Base-by-base conservation (phyloP, 1,284 basidiomycete species). In the Bjerkandera adusta region DNA sequence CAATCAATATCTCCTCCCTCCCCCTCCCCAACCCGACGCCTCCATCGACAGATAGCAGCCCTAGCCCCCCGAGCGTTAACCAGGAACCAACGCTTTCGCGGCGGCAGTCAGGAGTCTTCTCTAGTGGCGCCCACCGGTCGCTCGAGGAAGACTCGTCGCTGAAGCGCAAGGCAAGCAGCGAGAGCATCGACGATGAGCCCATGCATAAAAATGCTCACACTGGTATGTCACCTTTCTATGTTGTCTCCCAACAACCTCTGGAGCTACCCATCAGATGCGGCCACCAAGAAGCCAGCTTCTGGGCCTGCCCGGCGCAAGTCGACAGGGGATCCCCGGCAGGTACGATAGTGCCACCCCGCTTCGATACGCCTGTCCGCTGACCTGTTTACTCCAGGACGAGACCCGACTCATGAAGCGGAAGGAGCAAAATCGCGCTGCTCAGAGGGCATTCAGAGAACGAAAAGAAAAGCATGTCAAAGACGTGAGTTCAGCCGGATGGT, bases 401-500 rank as follows among this genome's bases (percentile, higher is more conserved):
- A 66, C 73, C 7, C 77, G 87, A 18, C 67, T 90, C 4, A 54
- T 88, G 51, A 91, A 90, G 60, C 83, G 89, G 51, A 92, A 92
- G 66, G 89, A 92, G 58, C 89, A 92, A 65, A 92, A 92, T 56
- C 75, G 89, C 40, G 89, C 89, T 1, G 89, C 89, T 10, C 89
- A 92, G 62, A 78, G 89, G 45, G 89, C 89, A 1, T 92, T 92
- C 68, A 74, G 89, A 39, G 89, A 92, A 63, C 79, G 89, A 47
- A 92, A 92, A 68, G 89, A 92, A 68, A 89, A 88, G 59, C 89
- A 92, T 67, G 89, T 92, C 51, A 87, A 87, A 63, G 89, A 92
- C 60, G 89, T 91, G 59, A 70, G 86, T 76, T 10, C 27, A 26
- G 21, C 30, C 13, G 6, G 10, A 1, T 22, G 6, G 18, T 52